Evolutionary conservation across 2,329 filamentous ascomycete species (phyloP), one percentile per base, ranked within the genome.

Genomic region (Neopestalotiopsis sp.): DNA sequence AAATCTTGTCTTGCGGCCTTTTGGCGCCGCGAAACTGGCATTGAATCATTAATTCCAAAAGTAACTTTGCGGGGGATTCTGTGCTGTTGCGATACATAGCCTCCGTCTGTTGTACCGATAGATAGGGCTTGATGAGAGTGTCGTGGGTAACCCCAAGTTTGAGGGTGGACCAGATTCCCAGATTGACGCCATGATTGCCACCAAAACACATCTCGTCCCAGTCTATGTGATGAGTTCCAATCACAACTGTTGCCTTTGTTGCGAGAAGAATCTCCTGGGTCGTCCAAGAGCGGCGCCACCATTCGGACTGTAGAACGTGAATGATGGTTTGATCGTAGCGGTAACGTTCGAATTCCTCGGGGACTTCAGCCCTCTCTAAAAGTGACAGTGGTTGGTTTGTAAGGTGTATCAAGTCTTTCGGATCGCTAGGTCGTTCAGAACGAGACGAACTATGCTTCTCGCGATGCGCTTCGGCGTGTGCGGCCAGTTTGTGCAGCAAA

Each of bases 201-300:
- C 64, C 70, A 12, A n/a, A 13, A 30, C 68, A 67, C 34, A 71
- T 66, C 12, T 49, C 63, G 17, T 63, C 61, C 68, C 70, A 71
- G 12, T 65, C 59, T 13, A 71, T 69, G 13, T 40, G 34, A 38
- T 66, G 60, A 2, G 32, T 17, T 2, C 70, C 70, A 4, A 57
- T 58, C n/a, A 68, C 28, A n/a, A 71, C 62, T 10, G 68, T 12
- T 28, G 68, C 70, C 9, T 65, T 24, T 20, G 24, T 13, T 4
- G 70, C 70, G 30, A 71, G 57, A 24, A 69, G 40, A 32, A 71
- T 67, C 56, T 71, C 70, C 60, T 71, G 70, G 9, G 65, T 40
- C 6, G 70, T 71, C 70, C 70, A 71, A 17, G 68, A 58, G 24
- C 70, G 68, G n/a, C 34, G 42, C 70, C 68, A 69, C 70, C 70